These are phyloP conservation scores for Arthrobotrys conoides DNA, from an alignment of 2,329 filamentous ascomycete genomes.

Conservation along the genomic window DNA sequence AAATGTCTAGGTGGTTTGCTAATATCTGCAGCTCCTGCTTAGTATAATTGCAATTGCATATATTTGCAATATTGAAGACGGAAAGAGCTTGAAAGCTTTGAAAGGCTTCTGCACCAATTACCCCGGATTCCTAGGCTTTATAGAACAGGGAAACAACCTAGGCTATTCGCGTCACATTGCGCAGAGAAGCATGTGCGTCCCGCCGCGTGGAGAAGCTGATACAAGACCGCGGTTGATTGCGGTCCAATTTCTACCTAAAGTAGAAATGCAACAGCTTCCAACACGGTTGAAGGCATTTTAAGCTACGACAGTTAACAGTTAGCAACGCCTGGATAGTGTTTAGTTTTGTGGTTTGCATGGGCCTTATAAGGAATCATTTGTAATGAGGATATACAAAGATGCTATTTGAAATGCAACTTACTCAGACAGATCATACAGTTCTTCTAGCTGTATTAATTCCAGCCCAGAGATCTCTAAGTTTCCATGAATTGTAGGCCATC, in stretches of 20 bases:
- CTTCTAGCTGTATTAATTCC: too few relatives aligned
- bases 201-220: conserved; percentile 20
- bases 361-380: too few relatives aligned
- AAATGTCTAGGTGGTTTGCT: not conserved
- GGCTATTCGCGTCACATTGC: conserved; percentile 32
- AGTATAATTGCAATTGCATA: not conserved
- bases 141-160: conserved; percentile 44
- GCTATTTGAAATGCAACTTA: too few relatives aligned
- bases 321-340: not conserved
- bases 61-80: not conserved
- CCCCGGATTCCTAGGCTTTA: conserved; percentile 44
- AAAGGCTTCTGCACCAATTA: not conserved
- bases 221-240: conserved; percentile 60
- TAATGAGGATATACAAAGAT: too few relatives aligned
- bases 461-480: too few relatives aligned
- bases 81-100: not conserved
- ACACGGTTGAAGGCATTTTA: conserved; percentile 12
- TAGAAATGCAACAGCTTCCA: conserved; percentile 50
- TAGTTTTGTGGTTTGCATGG: not conserved
- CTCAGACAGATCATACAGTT: too few relatives aligned
- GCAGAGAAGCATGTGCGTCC: conserved; percentile 39
- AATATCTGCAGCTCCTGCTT: not conserved
- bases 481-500: not conserved
- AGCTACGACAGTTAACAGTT: too few relatives aligned
- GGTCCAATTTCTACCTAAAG: conserved; percentile 38